These are phyloP conservation scores for Panaeolus cyanescens DNA, from an alignment of 768 basidiomycete genomes.

Conservation along the genomic window DNA sequence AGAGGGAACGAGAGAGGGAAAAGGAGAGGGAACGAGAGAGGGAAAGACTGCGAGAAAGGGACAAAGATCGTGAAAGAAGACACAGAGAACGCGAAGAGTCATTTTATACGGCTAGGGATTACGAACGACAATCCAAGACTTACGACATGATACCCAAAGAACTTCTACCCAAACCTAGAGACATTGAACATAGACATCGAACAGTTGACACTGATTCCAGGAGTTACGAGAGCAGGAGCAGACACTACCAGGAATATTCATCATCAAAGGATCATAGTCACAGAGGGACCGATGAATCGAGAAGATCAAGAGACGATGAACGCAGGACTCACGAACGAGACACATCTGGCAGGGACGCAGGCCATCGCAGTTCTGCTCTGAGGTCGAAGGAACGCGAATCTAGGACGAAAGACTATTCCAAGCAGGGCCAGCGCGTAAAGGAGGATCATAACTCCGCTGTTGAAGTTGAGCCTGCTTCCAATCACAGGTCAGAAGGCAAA, in stretches of 20 bases:
- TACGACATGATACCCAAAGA: conserved; percentile 1
- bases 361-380: background rate
- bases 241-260: conserved; percentile 8
- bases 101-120: conserved; percentile 10
- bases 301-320: conserved; percentile 4
- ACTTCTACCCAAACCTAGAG: conserved; percentile 1
- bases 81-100: conserved; percentile 9
- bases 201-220: background rate
- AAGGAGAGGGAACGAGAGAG: conserved; percentile 5
- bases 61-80: conserved; percentile 7
- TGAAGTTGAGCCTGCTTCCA: conserved; percentile 10
- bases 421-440: conserved; percentile 10
- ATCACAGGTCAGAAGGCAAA: conserved; percentile 12
- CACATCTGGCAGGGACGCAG: background rate
- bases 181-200: conserved; percentile 11
- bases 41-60: conserved; percentile 10
- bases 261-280: conserved; percentile 11
- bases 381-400: background rate
- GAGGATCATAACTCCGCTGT: conserved; percentile 11
- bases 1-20: conserved; percentile 4
- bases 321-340: background rate
- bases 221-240: conserved; percentile 4
- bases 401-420: conserved; percentile 9
- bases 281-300: background rate
- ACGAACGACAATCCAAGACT: conserved; percentile 9